Percentiles rank a stretch among this genome's conserved stretches.
phyloP scores from a whole-genome alignment of 495 filamentous ascomycete species.

The Ascodesmis nigricans region DNA sequence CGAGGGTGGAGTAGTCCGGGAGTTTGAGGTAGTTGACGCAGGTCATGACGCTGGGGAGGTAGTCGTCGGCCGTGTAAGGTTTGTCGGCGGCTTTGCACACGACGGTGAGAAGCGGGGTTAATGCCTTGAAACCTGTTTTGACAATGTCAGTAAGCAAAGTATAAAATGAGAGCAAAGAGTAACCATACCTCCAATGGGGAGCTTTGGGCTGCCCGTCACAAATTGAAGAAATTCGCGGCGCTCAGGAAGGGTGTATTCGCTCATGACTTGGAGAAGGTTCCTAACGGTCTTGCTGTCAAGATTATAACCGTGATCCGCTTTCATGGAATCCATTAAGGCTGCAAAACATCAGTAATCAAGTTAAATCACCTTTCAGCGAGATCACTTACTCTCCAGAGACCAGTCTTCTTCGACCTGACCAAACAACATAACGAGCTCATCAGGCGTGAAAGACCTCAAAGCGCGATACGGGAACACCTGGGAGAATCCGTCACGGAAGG shows the following conservation, averaged over 20 bases:
- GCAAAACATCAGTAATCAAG: conserved; percentile 14
- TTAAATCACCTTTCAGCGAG: background rate
- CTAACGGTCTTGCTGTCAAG: conserved; percentile 96
- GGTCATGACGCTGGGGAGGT: conserved; percentile 96
- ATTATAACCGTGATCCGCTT: conserved; percentile 98
- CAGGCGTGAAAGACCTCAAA: conserved; percentile 82
- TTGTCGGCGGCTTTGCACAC: conserved; percentile 95
- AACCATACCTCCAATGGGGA: conserved; percentile 81
- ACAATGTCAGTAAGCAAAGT: conserved; percentile 10
- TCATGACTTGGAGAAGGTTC: conserved; percentile 89
- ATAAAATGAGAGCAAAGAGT: background rate
- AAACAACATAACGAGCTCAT: conserved; percentile 91
- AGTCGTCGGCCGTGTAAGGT: conserved; percentile 87
- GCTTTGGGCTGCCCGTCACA: conserved; percentile 91
- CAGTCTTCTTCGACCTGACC: conserved; percentile 90
- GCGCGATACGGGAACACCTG: conserved; percentile 92
- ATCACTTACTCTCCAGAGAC: conserved; percentile 74
- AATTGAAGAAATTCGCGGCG: conserved; percentile 95
- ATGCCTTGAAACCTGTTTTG: conserved; percentile 70
- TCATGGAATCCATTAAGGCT: conserved; percentile 95
- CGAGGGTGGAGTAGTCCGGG: conserved; percentile 73
- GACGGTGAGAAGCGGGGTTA: conserved; percentile 96
- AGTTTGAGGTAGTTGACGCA: conserved; percentile 99
- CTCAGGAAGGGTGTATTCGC: conserved; percentile 49
- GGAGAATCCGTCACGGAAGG: conserved; percentile 80